Base-by-base conservation (phyloP, 768 basidiomycete species). In the Rhizopogon salebrosus region DNA sequence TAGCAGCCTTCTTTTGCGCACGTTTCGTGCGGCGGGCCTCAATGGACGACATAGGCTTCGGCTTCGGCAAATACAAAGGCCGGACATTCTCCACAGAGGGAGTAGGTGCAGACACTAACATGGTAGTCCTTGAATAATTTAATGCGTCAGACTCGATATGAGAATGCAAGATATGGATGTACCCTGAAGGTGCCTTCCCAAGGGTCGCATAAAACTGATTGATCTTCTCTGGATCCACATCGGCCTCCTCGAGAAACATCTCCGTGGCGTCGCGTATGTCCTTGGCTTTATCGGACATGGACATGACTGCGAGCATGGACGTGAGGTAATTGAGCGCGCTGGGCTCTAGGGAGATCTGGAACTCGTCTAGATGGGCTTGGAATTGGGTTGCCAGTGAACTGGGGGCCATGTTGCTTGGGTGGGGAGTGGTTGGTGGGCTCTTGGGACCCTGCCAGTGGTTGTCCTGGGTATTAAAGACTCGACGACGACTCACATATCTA, bases 271-370 rank as follows among this genome's bases (percentile, higher is more conserved):
- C 52, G 16, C 52, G 42, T 16, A 45, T 9, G 26, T 38, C 41
- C 20, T 36, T 41, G 9, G 11, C 26, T 7, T 27, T 36, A 24
- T 48, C 53, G 27, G 34, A 43, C 22, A 40, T 53, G 24, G 54
- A 55, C 43, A 56, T 46, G 8, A 48, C 51, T 5, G 36, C 45
- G 29, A 56, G 52, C 55, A 54, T 54, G 22, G 52, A 54, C 20
- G 39, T 48, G 40, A 56, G 52, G 37, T 56, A 54, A 26, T 56
- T 56, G 6, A 56, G 52, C 14, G 55, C 55, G 11, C 42, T 54
- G 38, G 38, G 42, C 26, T 56, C 55, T 3, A 56, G 45, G 18
- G 38, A 48, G 37, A 56, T 56, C 29, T 42, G 37, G 20, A 54
- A 56, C 4, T 56, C 37, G 4, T 45, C 14, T 31, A 55, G 45